A percentile compares a stretch with the other conserved stretches of the same genome.
phyloP scores from a whole-genome alignment of 2,329 filamentous ascomycete species.

The Trichophyton equinum region DNA sequence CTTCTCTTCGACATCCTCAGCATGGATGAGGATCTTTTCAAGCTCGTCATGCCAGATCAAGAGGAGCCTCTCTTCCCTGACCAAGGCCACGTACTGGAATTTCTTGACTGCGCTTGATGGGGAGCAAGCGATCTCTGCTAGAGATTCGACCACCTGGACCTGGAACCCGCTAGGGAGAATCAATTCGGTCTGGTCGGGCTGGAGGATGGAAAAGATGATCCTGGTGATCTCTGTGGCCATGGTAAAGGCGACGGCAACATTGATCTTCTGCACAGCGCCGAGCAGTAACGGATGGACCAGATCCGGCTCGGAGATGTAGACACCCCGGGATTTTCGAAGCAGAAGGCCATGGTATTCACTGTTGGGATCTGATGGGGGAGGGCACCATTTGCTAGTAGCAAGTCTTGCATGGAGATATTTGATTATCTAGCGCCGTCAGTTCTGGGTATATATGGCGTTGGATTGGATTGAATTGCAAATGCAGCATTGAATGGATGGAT shows the following conservation, averaged over 20 bases:
- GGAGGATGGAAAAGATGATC: conserved; percentile 33
- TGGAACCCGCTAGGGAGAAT: conserved; percentile 32
- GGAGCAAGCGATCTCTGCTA: conserved; percentile 28
- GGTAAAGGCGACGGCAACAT: conserved; percentile 37
- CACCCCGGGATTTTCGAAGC: conserved; percentile 28
- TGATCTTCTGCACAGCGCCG: conserved; percentile 34
- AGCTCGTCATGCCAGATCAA: conserved; percentile 36
- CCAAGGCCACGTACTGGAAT: conserved; percentile 35
- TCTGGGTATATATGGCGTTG: neutral
- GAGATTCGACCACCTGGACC: conserved; percentile 36
- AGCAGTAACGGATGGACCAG: conserved; percentile 28
- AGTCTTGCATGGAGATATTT: conserved; percentile 21
- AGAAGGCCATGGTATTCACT: conserved; percentile 25
- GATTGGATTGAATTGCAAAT: no score
- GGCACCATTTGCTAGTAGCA: conserved; percentile 19
- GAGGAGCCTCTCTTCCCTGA: conserved; percentile 31
- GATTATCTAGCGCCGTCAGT: conserved; percentile 16
- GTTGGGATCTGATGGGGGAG: conserved; percentile 10
- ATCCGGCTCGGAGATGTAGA: conserved; percentile 33
- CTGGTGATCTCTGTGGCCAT: conserved; percentile 39
- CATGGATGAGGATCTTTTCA: conserved; percentile 30
- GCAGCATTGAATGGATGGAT: neutral
- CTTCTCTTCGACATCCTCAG: conserved; percentile 16
- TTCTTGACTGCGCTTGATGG: conserved; percentile 31
- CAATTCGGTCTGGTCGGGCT: conserved; percentile 33